Conservation (phyloP, 1,284 basidiomycete genomes). For the Naganishia liquefaciens region DNA sequence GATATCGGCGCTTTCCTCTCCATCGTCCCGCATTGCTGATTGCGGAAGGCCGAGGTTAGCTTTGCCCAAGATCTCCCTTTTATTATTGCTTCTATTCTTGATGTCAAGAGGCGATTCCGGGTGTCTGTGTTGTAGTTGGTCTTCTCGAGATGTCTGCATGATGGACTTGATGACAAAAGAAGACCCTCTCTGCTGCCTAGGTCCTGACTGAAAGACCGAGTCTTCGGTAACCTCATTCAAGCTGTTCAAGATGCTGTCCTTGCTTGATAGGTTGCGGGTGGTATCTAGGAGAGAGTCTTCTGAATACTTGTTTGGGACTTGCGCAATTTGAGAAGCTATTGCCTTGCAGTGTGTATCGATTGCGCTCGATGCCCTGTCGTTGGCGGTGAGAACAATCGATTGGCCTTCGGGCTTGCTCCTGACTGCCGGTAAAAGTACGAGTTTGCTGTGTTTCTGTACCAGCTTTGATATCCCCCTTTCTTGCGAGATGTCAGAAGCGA, state of each 20-base stretch:
- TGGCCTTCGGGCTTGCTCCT: slow-evolving; percentile 13
- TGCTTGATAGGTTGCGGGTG: not conserved
- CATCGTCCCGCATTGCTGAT: not conserved
- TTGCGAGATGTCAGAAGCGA: slow-evolving; percentile 2
- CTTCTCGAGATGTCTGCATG: not conserved
- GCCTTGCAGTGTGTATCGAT: slow-evolving; percentile 10
- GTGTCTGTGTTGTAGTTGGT: not conserved
- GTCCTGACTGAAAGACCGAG: slow-evolving; percentile 10
- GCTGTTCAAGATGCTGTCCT: slow-evolving; percentile 19
- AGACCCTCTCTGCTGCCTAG: not conserved
- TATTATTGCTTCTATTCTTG: not conserved
- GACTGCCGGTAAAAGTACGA: slow-evolving; percentile 5
- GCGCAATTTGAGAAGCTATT: no score
- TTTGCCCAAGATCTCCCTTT: not conserved
- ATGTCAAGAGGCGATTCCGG: slow-evolving; percentile 7
- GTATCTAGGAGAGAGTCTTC: slow-evolving; percentile 24
- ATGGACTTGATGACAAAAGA: slow-evolving; percentile 18
- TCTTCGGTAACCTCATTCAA: not conserved
- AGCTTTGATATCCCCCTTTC: not conserved
- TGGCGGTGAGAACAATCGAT: not conserved
- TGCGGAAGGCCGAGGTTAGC: not conserved
- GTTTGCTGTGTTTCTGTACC: slow-evolving; percentile 21
- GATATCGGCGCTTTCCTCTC: slow-evolving; percentile 6
- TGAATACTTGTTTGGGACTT: not conserved
- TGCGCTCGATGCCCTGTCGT: slow-evolving; percentile 15